Base-by-base conservation (phyloP, 2,329 filamentous ascomycete species). In the Biscogniauxia mediterranea region DNA sequence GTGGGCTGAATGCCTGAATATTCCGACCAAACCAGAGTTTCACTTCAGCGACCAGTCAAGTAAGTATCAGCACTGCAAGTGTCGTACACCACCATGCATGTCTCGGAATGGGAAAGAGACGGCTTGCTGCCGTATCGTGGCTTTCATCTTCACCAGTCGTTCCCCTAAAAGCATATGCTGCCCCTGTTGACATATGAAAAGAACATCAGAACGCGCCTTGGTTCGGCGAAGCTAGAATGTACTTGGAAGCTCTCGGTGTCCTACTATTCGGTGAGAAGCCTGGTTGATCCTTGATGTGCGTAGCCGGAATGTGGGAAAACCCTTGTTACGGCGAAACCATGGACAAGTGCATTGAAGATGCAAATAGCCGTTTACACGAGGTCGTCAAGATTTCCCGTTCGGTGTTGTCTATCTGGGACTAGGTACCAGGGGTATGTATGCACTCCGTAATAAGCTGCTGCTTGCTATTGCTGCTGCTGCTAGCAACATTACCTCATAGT, bases 61-160 rank as follows among this genome's bases (percentile, higher is more conserved):
- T 9, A 50, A 19, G 46, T 50, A n/a, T 50, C 46, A 50, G 20
- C 17, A 50, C 20, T 50, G 46, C 46, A 50, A 50, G 46, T 21
- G 20, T 50, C 50, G 50, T 25, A 19, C 23, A 54, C 13, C n/a
- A 50, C 42, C 49, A 63, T 60, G 58, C 64, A 64, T 50, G 46
- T 28, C 53, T 61, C 38, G 55, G 56, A 57, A 68, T 60, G 52
- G 61, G 55, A 49, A 63, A 62, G 62, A 55, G 56, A 63, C 69
- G 69, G 70, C 63, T 67, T 62, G 57, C 64, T 66, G 64, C 68
- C 56, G 67, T 66, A 69, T 69, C 66, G 64, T 70, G 68, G 66
- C 62, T 64, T 63, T 65, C 57, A 42, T 57, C 56, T 59, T 52
- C 59, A 52, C 64, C 59, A 64, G 49, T 57, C 56, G 52, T 60